phyloP scores from a whole-genome alignment of 768 basidiomycete genomes.

The Russula sp. region DNA sequence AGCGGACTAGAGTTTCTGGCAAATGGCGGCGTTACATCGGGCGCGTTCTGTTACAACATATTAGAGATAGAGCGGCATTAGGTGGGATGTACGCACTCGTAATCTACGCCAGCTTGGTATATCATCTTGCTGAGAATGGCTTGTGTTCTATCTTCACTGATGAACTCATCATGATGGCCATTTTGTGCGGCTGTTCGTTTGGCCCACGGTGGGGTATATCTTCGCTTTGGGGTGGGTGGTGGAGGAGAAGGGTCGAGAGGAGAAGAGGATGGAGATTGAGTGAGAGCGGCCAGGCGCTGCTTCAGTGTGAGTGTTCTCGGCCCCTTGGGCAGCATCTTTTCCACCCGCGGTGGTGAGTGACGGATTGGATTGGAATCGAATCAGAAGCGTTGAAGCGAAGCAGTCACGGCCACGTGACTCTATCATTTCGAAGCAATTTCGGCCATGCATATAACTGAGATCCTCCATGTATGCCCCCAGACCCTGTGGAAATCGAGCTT shows the following conservation, averaged over 20 bases:
- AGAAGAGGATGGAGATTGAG: constrained; percentile 47
- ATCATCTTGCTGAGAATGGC: constrained; percentile 66
- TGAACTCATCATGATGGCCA: constrained; percentile 18
- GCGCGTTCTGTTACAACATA: constrained; percentile 50
- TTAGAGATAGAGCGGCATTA: constrained; percentile 12
- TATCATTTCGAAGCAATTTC: too few relatives aligned
- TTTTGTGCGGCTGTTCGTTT: constrained; percentile 32
- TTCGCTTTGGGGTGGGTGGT: constrained; percentile 29
- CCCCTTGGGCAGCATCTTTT: constrained; percentile 1
- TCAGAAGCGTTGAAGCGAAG: too few relatives aligned
- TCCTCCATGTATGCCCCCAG: too few relatives aligned
- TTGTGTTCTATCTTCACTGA: constrained; percentile 43
- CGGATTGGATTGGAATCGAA: background rate
- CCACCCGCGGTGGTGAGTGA: too few relatives aligned
- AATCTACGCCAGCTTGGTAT: constrained; percentile 86
- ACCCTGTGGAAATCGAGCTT: too few relatives aligned
- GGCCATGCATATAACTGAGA: too few relatives aligned
- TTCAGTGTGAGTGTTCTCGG: constrained; percentile 40
- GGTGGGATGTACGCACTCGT: constrained; percentile 50
- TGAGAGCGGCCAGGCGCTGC: constrained; percentile 57
- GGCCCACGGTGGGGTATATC: constrained; percentile 46
- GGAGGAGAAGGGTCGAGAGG: constrained; percentile 29
- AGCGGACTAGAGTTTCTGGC: background rate
- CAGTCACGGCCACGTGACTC: too few relatives aligned
- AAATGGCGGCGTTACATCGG: constrained; percentile 52